Evolutionary conservation across 495 filamentous ascomycete genomes (phyloP).

Genomic region (Aspergillus diversus): DNA sequence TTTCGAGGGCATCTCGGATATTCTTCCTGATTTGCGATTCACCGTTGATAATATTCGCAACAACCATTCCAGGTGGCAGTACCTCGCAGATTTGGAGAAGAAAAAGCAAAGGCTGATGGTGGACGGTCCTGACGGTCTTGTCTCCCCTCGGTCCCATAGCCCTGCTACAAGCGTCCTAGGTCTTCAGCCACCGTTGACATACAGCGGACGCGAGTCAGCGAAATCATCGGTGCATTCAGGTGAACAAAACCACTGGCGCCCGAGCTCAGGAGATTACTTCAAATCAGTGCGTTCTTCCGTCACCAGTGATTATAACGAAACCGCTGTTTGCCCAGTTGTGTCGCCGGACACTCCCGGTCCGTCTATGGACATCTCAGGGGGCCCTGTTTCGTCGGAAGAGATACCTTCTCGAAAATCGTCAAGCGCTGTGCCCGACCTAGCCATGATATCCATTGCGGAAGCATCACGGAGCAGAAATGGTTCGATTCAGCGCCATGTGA

Average conservation of each 20-base stretch:
- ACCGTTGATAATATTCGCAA: conserved; percentile 75
- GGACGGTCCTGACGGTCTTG: conserved; percentile 27
- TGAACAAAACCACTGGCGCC: conserved; percentile 8
- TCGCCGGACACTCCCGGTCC: conserved; percentile 47
- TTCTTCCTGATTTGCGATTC: conserved; percentile 82
- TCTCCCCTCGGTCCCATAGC: conserved; percentile 48
- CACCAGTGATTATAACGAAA: conserved; percentile 36
- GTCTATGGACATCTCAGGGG: conserved; percentile 46
- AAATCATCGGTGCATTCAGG: conserved; percentile 15
- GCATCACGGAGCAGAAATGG: conserved; percentile 20
- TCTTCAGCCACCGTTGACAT: conserved; percentile 11
- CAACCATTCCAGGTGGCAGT: conserved; percentile 76
- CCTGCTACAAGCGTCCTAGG: conserved; percentile 26
- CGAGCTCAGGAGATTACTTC: conserved; percentile 22
- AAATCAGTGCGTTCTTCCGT: conserved; percentile 29
- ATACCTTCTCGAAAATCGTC: conserved; percentile 43
- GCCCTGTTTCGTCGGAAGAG: conserved; percentile 25
- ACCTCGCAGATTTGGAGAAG: conserved; percentile 60
- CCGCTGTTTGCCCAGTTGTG: conserved; percentile 42
- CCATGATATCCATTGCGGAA: conserved; percentile 34
- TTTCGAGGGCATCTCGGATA: conserved; percentile 81
- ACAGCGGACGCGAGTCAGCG: conserved; percentile 2
- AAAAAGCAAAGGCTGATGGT: conserved; percentile 33
- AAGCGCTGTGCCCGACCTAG: conserved; percentile 38
- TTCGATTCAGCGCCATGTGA: neutral